Base-by-base conservation (phyloP, 306 rosid species). In the Ochetophila trinervis region DNA sequence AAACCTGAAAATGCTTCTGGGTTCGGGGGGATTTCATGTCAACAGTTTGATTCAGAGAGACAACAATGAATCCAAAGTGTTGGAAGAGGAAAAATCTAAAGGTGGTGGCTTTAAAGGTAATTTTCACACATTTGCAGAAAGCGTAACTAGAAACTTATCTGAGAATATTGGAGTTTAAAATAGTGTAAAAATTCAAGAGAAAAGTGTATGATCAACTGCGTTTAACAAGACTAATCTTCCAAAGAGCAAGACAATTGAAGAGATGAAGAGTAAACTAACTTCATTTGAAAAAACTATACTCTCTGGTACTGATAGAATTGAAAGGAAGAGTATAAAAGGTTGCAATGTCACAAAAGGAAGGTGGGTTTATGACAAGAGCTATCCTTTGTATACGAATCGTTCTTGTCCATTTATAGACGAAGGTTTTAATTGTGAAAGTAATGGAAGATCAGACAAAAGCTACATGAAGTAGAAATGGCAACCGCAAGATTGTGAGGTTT, bases 341-440 rank as follows among this genome's bases (percentile, higher is more conserved):
- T 93, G 98, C 65, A 96, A 93, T 81, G 80, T 83, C 27, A 71
- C 85, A 24, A 82, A 73, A 57, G 97, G 98, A 70, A 75, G 54
- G 64, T 93, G 97, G 99, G 87, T 86, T 72, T 89, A 80, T 76
- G 91, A 93, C 58, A 91, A 84, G 75, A 86, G 74, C 67, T 84
- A 84, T 40, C 94, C 90, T 40, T 66, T 86, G 72, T 93, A 93
- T 71, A 53, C 74, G 32, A 80, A 74, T 72, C 68, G 5, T 74
- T 87, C 97, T 0, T 93, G 97, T 74, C 83, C 94, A 74, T 90
- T 84, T 53, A 83, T 93, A 60, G 99, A 93, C 66, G 97, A 93
- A 79, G 99, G 94, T 48, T 89, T 93, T 66, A 84, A 93, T 80
- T 93, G 99, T 58, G 77, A 74, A 40, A 87, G 87, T 0, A 93